Conservation (phyloP, 2,329 filamentous ascomycete species). For the Fusarium beomiforme region DNA sequence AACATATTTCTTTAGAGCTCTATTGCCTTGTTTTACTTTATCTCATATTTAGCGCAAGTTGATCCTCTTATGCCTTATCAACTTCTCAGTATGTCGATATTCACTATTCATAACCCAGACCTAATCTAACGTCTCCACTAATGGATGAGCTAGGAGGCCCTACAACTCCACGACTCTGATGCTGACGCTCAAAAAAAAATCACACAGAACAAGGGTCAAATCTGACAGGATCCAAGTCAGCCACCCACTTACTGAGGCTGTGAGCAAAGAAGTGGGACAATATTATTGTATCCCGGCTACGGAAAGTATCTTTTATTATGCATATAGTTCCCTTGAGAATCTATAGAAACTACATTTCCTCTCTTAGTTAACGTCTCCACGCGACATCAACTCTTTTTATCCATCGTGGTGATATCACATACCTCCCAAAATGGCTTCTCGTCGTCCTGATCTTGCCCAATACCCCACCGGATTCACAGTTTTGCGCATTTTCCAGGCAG, state of each 20-base stretch:
- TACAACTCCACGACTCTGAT: neutral
- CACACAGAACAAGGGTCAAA: neutral
- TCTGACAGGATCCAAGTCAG: constrained; percentile 6
- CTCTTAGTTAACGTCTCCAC: fast-evolving
- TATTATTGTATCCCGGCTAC: neutral
- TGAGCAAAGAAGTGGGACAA: neutral
- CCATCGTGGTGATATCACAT: fast-evolving
- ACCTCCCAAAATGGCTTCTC: neutral
- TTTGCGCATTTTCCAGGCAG: constrained; percentile 57
- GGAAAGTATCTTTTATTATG: neutral
- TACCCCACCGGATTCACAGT: constrained; percentile 57
- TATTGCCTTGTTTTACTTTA: too few relatives aligned
- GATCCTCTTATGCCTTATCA: fast-evolving
- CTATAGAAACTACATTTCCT: too few relatives aligned
- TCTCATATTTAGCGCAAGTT: too few relatives aligned
- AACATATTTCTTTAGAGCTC: fast-evolving
- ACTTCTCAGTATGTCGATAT: fast-evolving
- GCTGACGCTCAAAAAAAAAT: neutral
- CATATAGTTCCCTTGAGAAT: neutral
- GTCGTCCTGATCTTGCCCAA: constrained; percentile 46
- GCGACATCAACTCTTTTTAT: too few relatives aligned
- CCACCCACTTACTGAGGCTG: neutral
- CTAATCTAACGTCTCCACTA: neutral
- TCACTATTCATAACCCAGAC: neutral
- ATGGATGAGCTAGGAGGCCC: neutral